phyloP scores from a whole-genome alignment of 2,329 filamentous ascomycete genomes.

The Xylaria sp. region DNA sequence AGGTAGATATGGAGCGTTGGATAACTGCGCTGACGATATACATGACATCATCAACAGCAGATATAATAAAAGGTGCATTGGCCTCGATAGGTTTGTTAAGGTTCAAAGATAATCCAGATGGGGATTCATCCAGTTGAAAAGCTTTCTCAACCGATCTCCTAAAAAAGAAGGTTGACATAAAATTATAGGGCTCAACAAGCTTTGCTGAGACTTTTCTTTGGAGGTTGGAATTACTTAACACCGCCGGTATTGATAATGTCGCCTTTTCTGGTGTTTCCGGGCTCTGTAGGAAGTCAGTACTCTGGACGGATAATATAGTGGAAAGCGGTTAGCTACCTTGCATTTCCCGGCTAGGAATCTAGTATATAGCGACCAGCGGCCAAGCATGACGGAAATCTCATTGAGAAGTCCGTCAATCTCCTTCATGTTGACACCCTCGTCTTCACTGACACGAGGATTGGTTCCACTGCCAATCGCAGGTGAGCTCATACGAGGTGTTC shows the following conservation, averaged over 20 bases:
- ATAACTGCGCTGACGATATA: conserved; percentile 96
- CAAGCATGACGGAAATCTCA: conserved; percentile 92
- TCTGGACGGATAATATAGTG: conserved; percentile 34
- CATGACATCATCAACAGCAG: conserved; percentile 98
- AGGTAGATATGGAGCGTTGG: conserved; percentile 86
- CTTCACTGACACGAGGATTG: conserved; percentile 75
- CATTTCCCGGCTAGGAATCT: conserved; percentile 90
- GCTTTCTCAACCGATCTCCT: conserved; percentile 95
- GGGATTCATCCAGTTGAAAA: conserved; percentile 94
- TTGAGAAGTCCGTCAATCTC: conserved; percentile 88
- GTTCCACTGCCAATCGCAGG: conserved; percentile 72
- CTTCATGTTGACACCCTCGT: conserved; percentile 96
- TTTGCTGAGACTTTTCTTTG: conserved; percentile 80
- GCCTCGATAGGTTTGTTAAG: conserved; percentile 76
- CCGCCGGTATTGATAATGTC: conserved; percentile 74
- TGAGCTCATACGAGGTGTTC: conserved; percentile 77
- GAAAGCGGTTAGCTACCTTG: conserved; percentile 64
- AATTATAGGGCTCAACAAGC: conserved; percentile 84
- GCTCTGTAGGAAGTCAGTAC: conserved; percentile 58
- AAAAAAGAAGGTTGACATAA: conserved; percentile 96
- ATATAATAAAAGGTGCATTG: conserved; percentile 90
- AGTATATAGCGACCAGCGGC: conserved; percentile 91
- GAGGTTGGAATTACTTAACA: conserved; percentile 83
- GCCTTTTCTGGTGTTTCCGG: conserved; percentile 63
- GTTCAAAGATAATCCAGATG: conserved; percentile 81